Evolutionary conservation across 345 rosid species (phyloP).

Genomic region (Sonneratia alba): DNA sequence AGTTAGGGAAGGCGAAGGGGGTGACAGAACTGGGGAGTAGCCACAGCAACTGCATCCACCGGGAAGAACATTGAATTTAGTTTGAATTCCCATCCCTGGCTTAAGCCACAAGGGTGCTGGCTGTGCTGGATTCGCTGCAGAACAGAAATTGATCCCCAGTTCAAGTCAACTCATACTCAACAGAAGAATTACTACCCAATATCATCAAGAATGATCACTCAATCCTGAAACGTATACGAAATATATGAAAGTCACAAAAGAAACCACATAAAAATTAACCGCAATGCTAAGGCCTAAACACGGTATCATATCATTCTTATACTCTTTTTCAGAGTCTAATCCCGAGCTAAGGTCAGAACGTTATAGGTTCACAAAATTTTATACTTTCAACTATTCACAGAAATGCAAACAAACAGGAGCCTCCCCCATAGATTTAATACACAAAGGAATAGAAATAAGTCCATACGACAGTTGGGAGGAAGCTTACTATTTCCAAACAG

Average conservation of each 20-base stretch:
- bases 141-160: conserved; percentile 8
- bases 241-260: background rate
- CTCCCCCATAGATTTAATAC: background rate
- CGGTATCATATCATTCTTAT: too few relatives aligned
- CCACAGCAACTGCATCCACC: background rate
- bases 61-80: background rate
- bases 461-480: background rate
- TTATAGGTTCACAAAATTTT: too few relatives aligned
- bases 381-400: background rate
- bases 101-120: conserved; percentile 18
- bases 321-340: too few relatives aligned
- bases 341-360: too few relatives aligned
- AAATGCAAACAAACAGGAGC: background rate
- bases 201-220: background rate
- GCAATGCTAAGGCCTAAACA: background rate
- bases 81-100: background rate
- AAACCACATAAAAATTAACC: background rate
- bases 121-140: conserved; percentile 17
- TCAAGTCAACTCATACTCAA: background rate
- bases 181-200: background rate
- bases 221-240: background rate
- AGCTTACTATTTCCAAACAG: conserved; percentile 23
- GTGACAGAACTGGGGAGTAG: background rate
- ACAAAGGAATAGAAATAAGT: background rate
- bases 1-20: background rate